Conservation (phyloP, 1,139 yeast genomes). For the Protomyces inundatus region DNA sequence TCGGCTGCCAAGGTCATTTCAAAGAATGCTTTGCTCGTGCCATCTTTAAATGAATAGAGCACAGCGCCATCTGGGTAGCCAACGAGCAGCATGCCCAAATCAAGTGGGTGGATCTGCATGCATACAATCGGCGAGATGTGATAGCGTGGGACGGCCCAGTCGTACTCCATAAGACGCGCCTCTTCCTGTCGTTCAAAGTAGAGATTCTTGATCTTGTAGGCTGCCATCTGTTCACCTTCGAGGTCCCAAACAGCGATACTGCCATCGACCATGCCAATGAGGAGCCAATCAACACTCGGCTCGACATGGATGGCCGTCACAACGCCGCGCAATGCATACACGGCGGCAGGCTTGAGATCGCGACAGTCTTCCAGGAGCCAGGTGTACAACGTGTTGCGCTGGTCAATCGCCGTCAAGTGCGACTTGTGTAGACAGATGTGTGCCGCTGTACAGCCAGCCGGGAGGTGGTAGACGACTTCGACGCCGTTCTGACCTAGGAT, state of each 20-base stretch:
- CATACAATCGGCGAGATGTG: slow-evolving; percentile 53
- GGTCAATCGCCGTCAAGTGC: slow-evolving; percentile 66
- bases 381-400: slow-evolving; percentile 53
- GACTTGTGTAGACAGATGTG: slow-evolving; percentile 68
- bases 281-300: slow-evolving; percentile 82
- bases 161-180: slow-evolving; percentile 31
- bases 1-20: slow-evolving; percentile 60
- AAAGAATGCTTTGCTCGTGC: slow-evolving; percentile 53
- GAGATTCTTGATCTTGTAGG: slow-evolving; percentile 59
- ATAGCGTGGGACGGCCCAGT: slow-evolving; percentile 32
- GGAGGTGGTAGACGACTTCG: slow-evolving; percentile 54
- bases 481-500: slow-evolving; percentile 83
- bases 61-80: slow-evolving; percentile 68
- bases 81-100: slow-evolving; percentile 69
- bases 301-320: slow-evolving; percentile 69
- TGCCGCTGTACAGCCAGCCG: slow-evolving; percentile 50
- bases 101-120: slow-evolving; percentile 82
- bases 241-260: slow-evolving; percentile 70
- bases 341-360: slow-evolving; percentile 33
- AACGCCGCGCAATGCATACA: slow-evolving; percentile 48
- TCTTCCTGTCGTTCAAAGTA: slow-evolving; percentile 46
- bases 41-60: slow-evolving; percentile 60
- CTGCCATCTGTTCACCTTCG: slow-evolving; percentile 62
- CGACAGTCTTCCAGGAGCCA: slow-evolving; percentile 60
- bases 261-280: slow-evolving; percentile 77